Percentiles rank a stretch among this genome's conserved stretches.
Evolutionary conservation across 1,284 basidiomycete genomes (phyloP).

Genomic region (Melampsora larici-populina): DNA sequence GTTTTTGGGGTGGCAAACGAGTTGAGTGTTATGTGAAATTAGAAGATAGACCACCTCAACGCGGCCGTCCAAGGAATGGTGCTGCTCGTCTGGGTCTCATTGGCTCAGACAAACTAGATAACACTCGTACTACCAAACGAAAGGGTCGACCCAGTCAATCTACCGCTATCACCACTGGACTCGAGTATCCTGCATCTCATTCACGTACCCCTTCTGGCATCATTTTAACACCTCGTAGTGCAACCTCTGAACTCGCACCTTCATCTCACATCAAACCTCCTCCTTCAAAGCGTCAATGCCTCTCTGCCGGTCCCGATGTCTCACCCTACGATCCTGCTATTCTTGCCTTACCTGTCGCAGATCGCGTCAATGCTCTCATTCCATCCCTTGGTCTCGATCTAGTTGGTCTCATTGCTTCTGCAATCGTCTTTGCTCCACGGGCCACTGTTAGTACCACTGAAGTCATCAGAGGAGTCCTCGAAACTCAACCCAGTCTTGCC

Average conservation of each 20-base stretch:
- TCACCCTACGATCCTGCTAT: constrained; percentile 11
- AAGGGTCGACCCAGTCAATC: neutral
- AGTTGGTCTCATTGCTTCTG: constrained; percentile 35
- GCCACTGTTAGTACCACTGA: constrained; percentile 42
- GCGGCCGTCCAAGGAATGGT: neutral
- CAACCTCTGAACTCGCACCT: neutral
- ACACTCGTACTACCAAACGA: neutral
- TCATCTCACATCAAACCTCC: neutral
- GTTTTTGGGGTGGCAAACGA: constrained; percentile 40
- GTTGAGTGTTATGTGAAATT: constrained; percentile 39
- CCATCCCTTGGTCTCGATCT: constrained; percentile 28
- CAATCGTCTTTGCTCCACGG: constrained; percentile 39
- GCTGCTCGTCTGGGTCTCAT: neutral
- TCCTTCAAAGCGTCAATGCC: constrained; percentile 16
- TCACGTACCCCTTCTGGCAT: neutral
- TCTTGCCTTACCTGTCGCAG: constrained; percentile 6
- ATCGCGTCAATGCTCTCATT: constrained; percentile 19
- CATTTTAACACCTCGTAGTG: neutral
- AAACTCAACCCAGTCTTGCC: constrained; percentile 38
- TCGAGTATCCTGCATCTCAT: neutral
- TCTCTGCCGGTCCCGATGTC: constrained; percentile 9
- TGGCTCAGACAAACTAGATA: neutral
- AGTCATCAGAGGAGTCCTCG: constrained; percentile 32
- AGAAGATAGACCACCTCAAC: constrained; percentile 17
- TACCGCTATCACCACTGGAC: neutral